Conservation (phyloP, 768 basidiomycete genomes). For the Suillus discolor region DNA sequence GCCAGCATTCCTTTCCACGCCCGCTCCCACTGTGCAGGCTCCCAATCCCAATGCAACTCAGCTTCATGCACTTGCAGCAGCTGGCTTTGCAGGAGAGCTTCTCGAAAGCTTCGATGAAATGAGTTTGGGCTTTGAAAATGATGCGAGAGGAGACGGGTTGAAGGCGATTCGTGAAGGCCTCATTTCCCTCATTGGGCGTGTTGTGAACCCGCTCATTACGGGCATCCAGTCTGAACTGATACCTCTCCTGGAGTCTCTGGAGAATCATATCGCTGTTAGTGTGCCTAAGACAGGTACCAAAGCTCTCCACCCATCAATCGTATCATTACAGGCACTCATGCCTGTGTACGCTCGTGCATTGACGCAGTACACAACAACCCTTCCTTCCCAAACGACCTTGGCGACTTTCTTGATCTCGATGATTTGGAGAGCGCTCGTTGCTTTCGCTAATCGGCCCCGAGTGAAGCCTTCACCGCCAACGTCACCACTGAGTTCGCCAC, state of each 20-base stretch:
- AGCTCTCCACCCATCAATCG: slow-evolving; percentile 58
- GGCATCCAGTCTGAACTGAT: slow-evolving; percentile 63
- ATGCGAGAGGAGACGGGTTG: slow-evolving; percentile 67
- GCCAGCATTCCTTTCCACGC: slow-evolving; percentile 55
- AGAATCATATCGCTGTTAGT: slow-evolving; percentile 40
- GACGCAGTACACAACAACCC: slow-evolving; percentile 53
- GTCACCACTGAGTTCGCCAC: slow-evolving; percentile 43
- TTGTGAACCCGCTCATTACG: slow-evolving; percentile 63
- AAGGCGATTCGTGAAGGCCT: slow-evolving; percentile 72
- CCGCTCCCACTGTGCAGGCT: slow-evolving; percentile 50
- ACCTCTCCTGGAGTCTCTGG: slow-evolving; percentile 64
- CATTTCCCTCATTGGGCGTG: slow-evolving; percentile 64
- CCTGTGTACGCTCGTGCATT: slow-evolving; percentile 65
- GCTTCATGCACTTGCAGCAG: slow-evolving; percentile 67
- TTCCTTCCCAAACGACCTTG: slow-evolving; percentile 58
- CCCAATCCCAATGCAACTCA: slow-evolving; percentile 67
- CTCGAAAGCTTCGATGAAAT: slow-evolving; percentile 71
- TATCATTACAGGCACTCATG: slow-evolving; percentile 56
- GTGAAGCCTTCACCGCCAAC: slow-evolving; percentile 38
- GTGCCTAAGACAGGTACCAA: slow-evolving; percentile 24
- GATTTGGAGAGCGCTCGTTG: slow-evolving; percentile 74
- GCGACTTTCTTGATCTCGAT: slow-evolving; percentile 74
- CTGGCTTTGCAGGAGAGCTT: slow-evolving; percentile 73
- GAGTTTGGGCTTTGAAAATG: slow-evolving; percentile 60
- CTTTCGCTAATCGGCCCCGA: slow-evolving; percentile 59